A percentile compares a stretch with the other conserved stretches of the same genome.
These are phyloP conservation scores for Candida sp. DNA, from an alignment of 1,139 yeast genomes.

Conservation along the genomic window DNA sequence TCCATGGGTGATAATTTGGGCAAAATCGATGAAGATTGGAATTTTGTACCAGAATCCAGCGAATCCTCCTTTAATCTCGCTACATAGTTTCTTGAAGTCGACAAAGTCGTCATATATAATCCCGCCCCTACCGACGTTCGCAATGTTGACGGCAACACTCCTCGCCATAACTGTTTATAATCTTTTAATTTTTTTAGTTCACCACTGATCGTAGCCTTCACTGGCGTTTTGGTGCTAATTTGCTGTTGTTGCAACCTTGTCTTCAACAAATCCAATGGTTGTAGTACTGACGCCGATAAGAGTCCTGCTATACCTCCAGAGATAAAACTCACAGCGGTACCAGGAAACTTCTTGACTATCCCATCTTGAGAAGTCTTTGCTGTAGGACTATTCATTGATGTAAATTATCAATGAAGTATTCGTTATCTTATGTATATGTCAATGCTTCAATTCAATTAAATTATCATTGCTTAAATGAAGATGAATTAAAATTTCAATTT, in stretches of 20 bases:
- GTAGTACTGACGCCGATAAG: slow-evolving; percentile 75
- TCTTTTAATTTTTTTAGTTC: slow-evolving; percentile 48
- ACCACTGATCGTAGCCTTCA: slow-evolving; percentile 32
- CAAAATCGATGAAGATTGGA: slow-evolving; percentile 33
- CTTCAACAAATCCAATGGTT: slow-evolving; percentile 87
- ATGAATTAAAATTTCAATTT: not conserved
- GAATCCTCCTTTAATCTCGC: slow-evolving; percentile 26
- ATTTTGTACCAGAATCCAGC: slow-evolving; percentile 2
- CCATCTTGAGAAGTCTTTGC: slow-evolving; percentile 1
- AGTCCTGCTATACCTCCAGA: slow-evolving; percentile 92
- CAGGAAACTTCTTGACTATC: slow-evolving; percentile 7
- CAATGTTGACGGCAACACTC: slow-evolving; percentile 86
- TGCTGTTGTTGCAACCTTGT: slow-evolving; percentile 83
- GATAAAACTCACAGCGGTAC: slow-evolving; percentile 47
- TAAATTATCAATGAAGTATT: not conserved
- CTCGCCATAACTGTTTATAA: slow-evolving; percentile 76
- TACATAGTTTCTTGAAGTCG: slow-evolving; percentile 53
- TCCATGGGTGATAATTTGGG: slow-evolving; percentile 72
- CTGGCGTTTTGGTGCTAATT: slow-evolving; percentile 31
- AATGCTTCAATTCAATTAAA: not conserved
- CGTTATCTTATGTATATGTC: not conserved
- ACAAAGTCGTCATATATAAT: slow-evolving; percentile 71
- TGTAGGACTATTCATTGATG: not conserved
- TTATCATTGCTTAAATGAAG: not conserved
- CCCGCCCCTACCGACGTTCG: slow-evolving; percentile 93